phyloP scores from a whole-genome alignment of 352 stramenopile species.

The Globisporangium alternatum region DNA sequence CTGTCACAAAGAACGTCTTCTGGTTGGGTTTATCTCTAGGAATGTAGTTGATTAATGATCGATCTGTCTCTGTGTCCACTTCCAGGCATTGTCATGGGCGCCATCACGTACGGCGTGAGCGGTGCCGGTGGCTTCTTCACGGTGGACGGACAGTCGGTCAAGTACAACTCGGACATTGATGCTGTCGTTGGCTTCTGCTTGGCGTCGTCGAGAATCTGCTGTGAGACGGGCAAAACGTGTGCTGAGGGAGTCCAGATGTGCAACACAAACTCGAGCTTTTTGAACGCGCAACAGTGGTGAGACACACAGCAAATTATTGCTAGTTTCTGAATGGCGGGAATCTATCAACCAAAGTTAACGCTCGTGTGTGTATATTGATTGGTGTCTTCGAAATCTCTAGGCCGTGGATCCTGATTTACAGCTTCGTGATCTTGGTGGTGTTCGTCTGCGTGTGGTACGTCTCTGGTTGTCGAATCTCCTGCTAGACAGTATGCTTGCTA shows the following conservation, averaged over 20 bases:
- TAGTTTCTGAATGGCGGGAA: not conserved
- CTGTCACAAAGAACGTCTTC: not conserved
- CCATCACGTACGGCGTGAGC: conserved; percentile 66
- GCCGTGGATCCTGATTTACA: conserved; percentile 88
- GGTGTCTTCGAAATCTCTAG: conserved; percentile 13
- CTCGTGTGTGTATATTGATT: conserved; percentile 8
- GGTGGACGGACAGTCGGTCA: conserved; percentile 80
- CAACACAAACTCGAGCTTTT: conserved; percentile 51
- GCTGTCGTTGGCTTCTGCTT: conserved; percentile 80
- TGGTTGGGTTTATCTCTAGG: not conserved
- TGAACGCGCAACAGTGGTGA: conserved; percentile 79
- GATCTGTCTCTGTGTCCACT: not conserved
- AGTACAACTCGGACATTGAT: conserved; percentile 60
- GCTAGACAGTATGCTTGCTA: not conserved
- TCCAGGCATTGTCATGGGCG: conserved; percentile 66
- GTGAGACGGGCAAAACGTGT: conserved; percentile 48
- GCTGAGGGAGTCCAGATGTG: conserved; percentile 35
- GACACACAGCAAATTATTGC: not conserved
- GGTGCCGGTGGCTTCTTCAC: conserved; percentile 83
- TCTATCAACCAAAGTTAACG: no score
- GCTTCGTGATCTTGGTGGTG: conserved; percentile 80
- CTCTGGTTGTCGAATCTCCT: not conserved
- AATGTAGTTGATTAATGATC: not conserved
- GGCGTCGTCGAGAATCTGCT: conserved; percentile 80
- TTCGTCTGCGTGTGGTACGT: conserved; percentile 78